Percentiles rank a stretch among this genome's conserved stretches.
These are phyloP conservation scores for Agaricus sinodeliciosus DNA, from an alignment of 768 basidiomycete genomes.

Conservation along the genomic window DNA sequence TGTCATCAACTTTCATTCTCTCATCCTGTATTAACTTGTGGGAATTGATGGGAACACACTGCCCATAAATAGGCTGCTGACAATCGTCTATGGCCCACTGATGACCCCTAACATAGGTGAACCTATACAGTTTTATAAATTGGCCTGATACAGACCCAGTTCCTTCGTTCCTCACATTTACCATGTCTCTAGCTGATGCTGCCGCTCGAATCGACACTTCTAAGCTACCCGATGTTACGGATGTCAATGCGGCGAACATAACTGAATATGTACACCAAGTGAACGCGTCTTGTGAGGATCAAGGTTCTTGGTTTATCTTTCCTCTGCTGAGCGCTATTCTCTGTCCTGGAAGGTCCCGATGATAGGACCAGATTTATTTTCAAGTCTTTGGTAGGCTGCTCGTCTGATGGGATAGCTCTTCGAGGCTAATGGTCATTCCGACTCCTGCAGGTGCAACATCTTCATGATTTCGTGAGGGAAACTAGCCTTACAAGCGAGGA, in stretches of 20 bases:
- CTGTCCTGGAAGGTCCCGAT: conserved; percentile 23
- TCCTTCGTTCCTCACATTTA: not conserved
- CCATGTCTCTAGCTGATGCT: conserved; percentile 18
- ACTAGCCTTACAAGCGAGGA: conserved; percentile 76
- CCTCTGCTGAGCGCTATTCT: conserved; percentile 2
- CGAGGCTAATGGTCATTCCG: not conserved
- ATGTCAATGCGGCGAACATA: conserved; percentile 35
- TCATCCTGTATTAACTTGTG: no score
- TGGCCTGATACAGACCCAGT: not conserved
- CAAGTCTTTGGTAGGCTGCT: conserved; percentile 28
- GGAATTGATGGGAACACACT: no score
- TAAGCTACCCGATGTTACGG: conserved; percentile 32
- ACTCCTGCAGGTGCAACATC: conserved; percentile 45
- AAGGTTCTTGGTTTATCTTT: not conserved
- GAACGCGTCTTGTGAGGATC: conserved; percentile 32
- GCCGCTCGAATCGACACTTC: conserved; percentile 32
- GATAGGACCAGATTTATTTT: conserved; percentile 39
- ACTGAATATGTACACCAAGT: conserved; percentile 33
- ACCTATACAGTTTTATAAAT: no score
- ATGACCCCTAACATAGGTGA: no score
- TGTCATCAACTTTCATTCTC: no score
- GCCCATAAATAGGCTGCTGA: no score
- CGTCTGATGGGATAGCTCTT: not conserved
- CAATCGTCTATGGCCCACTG: no score
- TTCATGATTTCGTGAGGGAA: conserved; percentile 72